Evolutionary conservation across 768 basidiomycete genomes (phyloP).

Genomic region (Rhodosporidiobolus odoratus): DNA sequence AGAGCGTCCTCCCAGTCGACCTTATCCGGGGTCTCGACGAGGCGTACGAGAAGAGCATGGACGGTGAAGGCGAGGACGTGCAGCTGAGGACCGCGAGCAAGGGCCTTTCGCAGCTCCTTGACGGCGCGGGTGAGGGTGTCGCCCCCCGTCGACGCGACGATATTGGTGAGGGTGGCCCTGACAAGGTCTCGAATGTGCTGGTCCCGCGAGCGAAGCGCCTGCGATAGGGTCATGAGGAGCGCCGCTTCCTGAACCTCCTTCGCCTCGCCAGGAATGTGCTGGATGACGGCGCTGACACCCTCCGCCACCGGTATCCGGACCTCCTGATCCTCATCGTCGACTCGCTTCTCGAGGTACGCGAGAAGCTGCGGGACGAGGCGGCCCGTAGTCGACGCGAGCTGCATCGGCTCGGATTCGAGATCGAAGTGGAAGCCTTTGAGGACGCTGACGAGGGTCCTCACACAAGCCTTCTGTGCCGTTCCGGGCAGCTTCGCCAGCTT

Average conservation of each 20-base stretch:
- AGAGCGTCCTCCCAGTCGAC: slow-evolving; percentile 68
- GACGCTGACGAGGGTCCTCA: slow-evolving; percentile 76
- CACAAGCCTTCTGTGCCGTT: slow-evolving; percentile 67
- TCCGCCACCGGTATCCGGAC: slow-evolving; percentile 81
- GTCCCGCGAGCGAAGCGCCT: slow-evolving; percentile 84
- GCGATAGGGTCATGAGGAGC: slow-evolving; percentile 76
- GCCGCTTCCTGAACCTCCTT: slow-evolving; percentile 66
- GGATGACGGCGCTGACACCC: slow-evolving; percentile 77
- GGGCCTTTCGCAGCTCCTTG: slow-evolving; percentile 74
- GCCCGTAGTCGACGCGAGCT: slow-evolving; percentile 49
- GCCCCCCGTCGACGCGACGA: slow-evolving; percentile 66
- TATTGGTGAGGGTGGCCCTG: slow-evolving; percentile 74
- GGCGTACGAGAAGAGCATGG: slow-evolving; percentile 74
- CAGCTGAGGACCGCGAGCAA: slow-evolving; percentile 84
- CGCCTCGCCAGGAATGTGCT: slow-evolving; percentile 63
- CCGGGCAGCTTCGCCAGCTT: slow-evolving; percentile 58
- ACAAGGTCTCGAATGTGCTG: slow-evolving; percentile 86
- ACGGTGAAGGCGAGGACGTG: slow-evolving; percentile 81
- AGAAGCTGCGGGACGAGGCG: slow-evolving; percentile 75
- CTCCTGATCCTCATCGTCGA: slow-evolving; percentile 70
- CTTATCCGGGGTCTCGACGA: slow-evolving; percentile 47
- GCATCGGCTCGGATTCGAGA: slow-evolving; percentile 55
- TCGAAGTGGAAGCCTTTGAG: slow-evolving; percentile 88
- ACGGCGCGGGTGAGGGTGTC: slow-evolving; percentile 66
- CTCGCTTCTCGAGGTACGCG: slow-evolving; percentile 71